Evolutionary conservation across 129 eudicot species (phyloP).

Genomic region (Helianthus annuus): DNA sequence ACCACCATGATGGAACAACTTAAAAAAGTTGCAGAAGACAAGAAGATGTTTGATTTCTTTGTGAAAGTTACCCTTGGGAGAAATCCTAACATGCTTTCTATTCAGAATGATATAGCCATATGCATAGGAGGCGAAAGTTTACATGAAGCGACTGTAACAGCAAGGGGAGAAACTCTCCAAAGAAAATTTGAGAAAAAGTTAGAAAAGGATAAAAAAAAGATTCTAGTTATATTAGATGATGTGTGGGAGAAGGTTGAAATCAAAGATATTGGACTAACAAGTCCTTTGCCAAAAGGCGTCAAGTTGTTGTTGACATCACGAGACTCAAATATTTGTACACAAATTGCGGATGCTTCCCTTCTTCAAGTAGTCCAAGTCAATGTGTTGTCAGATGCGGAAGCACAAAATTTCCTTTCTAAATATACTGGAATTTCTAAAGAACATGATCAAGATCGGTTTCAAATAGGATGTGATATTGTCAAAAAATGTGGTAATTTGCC

Average conservation of each 20-base stretch:
- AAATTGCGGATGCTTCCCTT: neutral
- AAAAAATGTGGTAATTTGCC: constrained; percentile 21
- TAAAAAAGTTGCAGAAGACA: neutral
- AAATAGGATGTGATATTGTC: constrained; percentile 11
- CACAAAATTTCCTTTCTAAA: constrained; percentile 12
- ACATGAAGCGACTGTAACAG: neutral
- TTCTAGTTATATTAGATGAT: constrained; percentile 22
- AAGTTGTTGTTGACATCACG: constrained; percentile 28
- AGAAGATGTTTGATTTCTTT: neutral
- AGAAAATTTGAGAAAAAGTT: neutral
- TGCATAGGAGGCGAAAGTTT: neutral
- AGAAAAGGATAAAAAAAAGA: neutral
- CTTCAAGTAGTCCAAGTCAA: neutral
- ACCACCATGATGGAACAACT: constrained; percentile 34
- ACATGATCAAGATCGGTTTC: neutral
- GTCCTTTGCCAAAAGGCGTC: constrained; percentile 9
- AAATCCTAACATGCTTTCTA: neutral
- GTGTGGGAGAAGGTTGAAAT: neutral
- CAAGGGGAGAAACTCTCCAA: constrained; percentile 19
- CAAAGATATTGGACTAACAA: neutral
- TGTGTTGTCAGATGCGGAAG: constrained; percentile 5
- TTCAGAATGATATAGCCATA: constrained; percentile 11
- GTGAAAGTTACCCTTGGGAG: constrained; percentile 21
- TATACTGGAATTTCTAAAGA: neutral
- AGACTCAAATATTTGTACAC: neutral